Evolutionary conservation across 2,329 filamentous ascomycete genomes (phyloP).

Genomic region (Fusarium cicatricum): DNA sequence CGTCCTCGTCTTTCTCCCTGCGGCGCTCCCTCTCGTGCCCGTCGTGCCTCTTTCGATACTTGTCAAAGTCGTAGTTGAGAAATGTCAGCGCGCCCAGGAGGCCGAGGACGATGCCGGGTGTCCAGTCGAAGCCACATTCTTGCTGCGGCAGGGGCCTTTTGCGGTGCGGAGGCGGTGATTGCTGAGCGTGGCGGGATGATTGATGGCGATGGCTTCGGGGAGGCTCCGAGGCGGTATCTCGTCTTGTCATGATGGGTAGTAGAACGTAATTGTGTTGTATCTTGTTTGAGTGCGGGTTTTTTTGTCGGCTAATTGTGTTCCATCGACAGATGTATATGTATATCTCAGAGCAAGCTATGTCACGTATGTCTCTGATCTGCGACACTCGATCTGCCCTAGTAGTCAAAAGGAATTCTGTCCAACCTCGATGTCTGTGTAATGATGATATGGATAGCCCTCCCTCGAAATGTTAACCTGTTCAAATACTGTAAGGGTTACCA

Average conservation of each 20-base stretch:
- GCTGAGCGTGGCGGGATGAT: background rate
- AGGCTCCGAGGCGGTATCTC: conserved; percentile 26
- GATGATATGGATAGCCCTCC: background rate
- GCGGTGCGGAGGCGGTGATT: conserved; percentile 1
- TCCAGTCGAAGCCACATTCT: conserved; percentile 51
- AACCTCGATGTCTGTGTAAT: background rate
- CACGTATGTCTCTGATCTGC: background rate
- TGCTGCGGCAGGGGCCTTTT: conserved; percentile 46
- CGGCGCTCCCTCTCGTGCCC: conserved; percentile 2
- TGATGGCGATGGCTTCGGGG: conserved; percentile 14
- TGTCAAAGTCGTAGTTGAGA: conserved; percentile 51
- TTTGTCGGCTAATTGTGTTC: background rate
- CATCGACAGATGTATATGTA: background rate
- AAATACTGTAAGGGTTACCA: too few species aligned
- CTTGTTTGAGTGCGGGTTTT: too few species aligned
- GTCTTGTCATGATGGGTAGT: conserved; percentile 22
- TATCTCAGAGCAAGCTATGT: background rate
- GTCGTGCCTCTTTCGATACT: conserved; percentile 18
- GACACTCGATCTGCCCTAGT: background rate
- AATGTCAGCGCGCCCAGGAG: conserved; percentile 47
- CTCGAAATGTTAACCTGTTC: too few species aligned
- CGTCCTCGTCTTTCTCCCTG: background rate
- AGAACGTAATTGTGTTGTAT: background rate
- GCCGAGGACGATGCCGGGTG: conserved; percentile 50
- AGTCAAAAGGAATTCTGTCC: background rate